These are phyloP conservation scores for Talaromyces sp. DNA, from an alignment of 2,329 filamentous ascomycete genomes.

Conservation along the genomic window DNA sequence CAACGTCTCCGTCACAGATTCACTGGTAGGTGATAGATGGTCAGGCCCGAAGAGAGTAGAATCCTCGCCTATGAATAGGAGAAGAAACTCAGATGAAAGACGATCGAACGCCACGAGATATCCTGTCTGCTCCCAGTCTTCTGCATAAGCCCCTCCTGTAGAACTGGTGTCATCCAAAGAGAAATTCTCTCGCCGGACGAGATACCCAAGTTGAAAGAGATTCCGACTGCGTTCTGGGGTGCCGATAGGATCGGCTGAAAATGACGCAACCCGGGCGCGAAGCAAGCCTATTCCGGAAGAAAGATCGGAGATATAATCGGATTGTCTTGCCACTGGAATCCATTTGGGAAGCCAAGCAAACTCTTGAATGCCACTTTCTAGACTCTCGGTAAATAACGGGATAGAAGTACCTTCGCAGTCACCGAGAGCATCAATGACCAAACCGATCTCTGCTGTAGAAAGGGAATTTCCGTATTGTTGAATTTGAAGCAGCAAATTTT, in stretches of 20 bases:
- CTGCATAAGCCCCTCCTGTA: background rate
- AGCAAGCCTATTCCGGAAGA: conserved; percentile 28
- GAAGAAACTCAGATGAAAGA: conserved; percentile 21
- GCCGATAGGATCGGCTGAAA: conserved; percentile 17
- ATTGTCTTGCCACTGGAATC: conserved; percentile 27
- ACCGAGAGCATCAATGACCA: conserved; percentile 27
- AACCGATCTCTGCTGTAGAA: conserved; percentile 21
- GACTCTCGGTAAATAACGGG: conserved; percentile 14
- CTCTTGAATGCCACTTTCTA: conserved; percentile 12
- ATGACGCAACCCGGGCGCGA: conserved; percentile 18
- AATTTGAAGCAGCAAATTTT: conserved; percentile 24
- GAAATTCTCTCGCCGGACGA: conserved; percentile 19
- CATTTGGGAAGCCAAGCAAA: conserved; percentile 29
- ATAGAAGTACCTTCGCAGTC: conserved; percentile 29
- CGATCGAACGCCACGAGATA: conserved; percentile 35
- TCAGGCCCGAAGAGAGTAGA: conserved; percentile 20
- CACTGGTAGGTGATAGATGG: conserved; percentile 4
- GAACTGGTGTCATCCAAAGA: background rate
- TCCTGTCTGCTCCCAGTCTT: conserved; percentile 27
- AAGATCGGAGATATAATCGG: conserved; percentile 10
- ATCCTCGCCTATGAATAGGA: conserved; percentile 25
- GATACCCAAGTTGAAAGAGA: conserved; percentile 33
- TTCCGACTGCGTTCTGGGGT: conserved; percentile 20
- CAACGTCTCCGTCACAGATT: background rate
- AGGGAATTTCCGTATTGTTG: conserved; percentile 25